phyloP scores from a whole-genome alignment of 208 protist species.

The Leptomonas pyrrhocoris region DNA sequence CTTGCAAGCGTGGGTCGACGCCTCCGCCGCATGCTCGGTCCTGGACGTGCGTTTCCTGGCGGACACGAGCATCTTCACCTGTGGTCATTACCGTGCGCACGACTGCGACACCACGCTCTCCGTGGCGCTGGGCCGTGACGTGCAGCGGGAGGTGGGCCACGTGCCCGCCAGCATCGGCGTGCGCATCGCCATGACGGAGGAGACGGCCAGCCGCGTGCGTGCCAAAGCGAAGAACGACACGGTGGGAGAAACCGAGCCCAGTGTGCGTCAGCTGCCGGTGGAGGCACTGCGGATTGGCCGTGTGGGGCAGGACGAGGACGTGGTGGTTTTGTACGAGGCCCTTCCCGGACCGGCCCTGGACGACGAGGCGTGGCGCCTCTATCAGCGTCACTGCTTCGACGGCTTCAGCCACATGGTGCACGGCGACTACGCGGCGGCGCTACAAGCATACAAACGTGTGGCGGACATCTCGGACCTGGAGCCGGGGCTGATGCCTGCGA shows the following conservation, averaged over 20 bases:
- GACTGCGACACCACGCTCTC: constrained; percentile 20
- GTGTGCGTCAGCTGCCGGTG: constrained; percentile 32
- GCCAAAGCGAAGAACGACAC: constrained; percentile 1
- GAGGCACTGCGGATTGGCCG: constrained; percentile 26
- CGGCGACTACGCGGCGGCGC: constrained; percentile 39
- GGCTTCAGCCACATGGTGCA: constrained; percentile 46
- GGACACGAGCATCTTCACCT: constrained; percentile 34
- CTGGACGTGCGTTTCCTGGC: constrained; percentile 22
- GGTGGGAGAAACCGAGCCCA: background rate
- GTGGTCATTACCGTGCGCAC: constrained; percentile 15
- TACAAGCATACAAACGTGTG: constrained; percentile 29
- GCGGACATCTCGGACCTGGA: constrained; percentile 23
- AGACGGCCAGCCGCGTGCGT: constrained; percentile 40
- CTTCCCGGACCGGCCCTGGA: constrained; percentile 18
- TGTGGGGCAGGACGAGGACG: constrained; percentile 18
- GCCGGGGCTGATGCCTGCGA: constrained; percentile 14
- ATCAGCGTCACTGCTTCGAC: constrained; percentile 19
- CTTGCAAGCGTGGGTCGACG: constrained; percentile 10
- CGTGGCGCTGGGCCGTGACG: constrained; percentile 33
- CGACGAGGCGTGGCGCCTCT: constrained; percentile 32
- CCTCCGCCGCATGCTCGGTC: background rate
- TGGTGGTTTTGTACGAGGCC: constrained; percentile 36
- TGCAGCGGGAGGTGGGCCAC: constrained; percentile 29
- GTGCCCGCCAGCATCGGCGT: constrained; percentile 35
- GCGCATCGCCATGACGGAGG: constrained; percentile 43